Percentiles rank a stretch among this genome's conserved stretches.
These are phyloP conservation scores for Epichloe uncinata DNA, from an alignment of 2,329 filamentous ascomycete genomes.

Conservation along the genomic window DNA sequence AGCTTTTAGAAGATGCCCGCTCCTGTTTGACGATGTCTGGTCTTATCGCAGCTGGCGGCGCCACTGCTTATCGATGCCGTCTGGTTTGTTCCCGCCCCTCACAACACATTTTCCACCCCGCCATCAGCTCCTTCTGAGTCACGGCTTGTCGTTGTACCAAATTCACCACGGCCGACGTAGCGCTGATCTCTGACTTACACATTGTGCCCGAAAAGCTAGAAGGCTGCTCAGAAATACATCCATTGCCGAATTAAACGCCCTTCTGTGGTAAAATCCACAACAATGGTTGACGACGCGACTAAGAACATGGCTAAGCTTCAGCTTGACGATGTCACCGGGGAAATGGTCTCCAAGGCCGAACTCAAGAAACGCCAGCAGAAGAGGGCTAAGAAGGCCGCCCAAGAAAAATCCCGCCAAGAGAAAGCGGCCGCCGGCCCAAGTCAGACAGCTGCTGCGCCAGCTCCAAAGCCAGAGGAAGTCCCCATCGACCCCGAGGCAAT, in stretches of 20 bases:
- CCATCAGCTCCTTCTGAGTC: conserved; percentile 1
- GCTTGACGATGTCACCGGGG: conserved; percentile 49
- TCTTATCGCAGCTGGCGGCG: not conserved
- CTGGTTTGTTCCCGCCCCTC: not conserved
- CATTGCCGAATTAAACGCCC: not conserved
- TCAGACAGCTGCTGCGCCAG: conserved; percentile 21
- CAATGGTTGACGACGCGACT: conserved; percentile 34
- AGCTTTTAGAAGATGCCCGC: not conserved
- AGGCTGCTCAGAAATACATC: not conserved
- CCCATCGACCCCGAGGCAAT: conserved; percentile 46
- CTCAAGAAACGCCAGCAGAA: conserved; percentile 47
- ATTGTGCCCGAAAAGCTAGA: not conserved
- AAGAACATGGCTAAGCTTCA: conserved; percentile 42
- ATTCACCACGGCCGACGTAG: not conserved
- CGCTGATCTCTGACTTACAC: not conserved
- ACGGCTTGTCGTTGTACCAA: not conserved
- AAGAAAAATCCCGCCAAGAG: conserved; percentile 63
- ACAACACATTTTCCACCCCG: not conserved
- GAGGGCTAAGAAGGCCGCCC: conserved; percentile 40
- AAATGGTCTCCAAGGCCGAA: conserved; percentile 50
- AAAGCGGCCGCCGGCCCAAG: conserved; percentile 54
- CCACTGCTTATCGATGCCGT: not conserved
- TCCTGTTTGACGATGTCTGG: too few species aligned
- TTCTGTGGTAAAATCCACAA: conserved; percentile 4
- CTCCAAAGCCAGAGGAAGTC: conserved; percentile 22